phyloP scores from a whole-genome alignment of 148 eudicot genomes.

The Camellia sinensis region DNA sequence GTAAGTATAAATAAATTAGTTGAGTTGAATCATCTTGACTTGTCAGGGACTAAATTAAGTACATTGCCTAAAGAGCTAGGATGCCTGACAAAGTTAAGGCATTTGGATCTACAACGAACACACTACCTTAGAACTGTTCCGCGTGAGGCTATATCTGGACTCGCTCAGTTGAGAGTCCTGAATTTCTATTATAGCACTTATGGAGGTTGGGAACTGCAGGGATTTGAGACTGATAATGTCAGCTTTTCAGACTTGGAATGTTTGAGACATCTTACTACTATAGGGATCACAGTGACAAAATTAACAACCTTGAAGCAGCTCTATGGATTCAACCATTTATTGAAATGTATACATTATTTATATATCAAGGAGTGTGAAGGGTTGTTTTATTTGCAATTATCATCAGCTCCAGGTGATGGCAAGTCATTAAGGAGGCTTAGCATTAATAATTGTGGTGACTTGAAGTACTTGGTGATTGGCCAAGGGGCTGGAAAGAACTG shows the following conservation, averaged over 20 bases:
- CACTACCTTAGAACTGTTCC: slow-evolving; percentile 11
- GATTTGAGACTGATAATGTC: neutral
- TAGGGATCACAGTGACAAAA: slow-evolving; percentile 23
- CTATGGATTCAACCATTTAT: neutral
- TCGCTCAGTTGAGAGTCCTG: slow-evolving; percentile 16
- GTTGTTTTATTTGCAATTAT: slow-evolving; percentile 11
- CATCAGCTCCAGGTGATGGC: slow-evolving; percentile 20
- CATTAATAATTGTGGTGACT: slow-evolving; percentile 25
- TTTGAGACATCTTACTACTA: slow-evolving; percentile 13
- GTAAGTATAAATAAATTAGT: neutral
- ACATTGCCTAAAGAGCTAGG: slow-evolving; percentile 22
- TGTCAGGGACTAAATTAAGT: slow-evolving; percentile 25
- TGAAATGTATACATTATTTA: slow-evolving; percentile 25
- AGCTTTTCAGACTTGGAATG: slow-evolving; percentile 18
- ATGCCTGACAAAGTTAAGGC: slow-evolving; percentile 11
- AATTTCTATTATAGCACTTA: slow-evolving; percentile 25
- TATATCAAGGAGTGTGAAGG: slow-evolving; percentile 26
- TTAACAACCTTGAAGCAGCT: slow-evolving; percentile 13
- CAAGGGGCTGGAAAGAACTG: slow-evolving; percentile 14
- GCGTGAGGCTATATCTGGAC: slow-evolving; percentile 17
- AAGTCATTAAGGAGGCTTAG: slow-evolving; percentile 26
- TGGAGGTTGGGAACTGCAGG: slow-evolving; percentile 21
- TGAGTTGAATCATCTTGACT: slow-evolving; percentile 22
- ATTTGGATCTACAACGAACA: slow-evolving; percentile 19
- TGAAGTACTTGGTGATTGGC: slow-evolving; percentile 16